These are phyloP conservation scores for Termitomyces sp. DNA, from an alignment of 768 basidiomycete species.

Conservation along the genomic window DNA sequence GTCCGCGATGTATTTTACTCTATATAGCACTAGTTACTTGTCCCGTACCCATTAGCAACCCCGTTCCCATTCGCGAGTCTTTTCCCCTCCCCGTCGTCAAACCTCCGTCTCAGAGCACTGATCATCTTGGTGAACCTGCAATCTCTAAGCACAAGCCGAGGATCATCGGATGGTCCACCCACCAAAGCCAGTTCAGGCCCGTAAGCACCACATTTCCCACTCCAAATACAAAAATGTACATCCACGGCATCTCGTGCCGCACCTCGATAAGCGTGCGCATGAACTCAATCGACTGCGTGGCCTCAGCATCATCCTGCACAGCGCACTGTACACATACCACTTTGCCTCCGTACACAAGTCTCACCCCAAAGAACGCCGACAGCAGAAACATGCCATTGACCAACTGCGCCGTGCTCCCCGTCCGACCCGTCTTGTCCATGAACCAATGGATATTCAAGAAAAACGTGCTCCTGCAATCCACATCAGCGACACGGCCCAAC, in stretches of 20 bases:
- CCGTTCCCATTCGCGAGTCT: background rate
- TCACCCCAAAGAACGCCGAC: constrained; percentile 58
- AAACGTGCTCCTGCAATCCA: constrained; percentile 57
- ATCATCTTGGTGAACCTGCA: constrained; percentile 76
- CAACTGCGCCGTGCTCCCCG: constrained; percentile 61
- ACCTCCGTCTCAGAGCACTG: constrained; percentile 54
- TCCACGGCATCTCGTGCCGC: constrained; percentile 45
- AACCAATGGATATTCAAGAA: constrained; percentile 90
- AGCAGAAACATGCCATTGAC: constrained; percentile 69
- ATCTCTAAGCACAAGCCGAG: background rate
- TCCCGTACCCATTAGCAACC: constrained; percentile 1
- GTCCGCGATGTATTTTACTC: constrained; percentile 31
- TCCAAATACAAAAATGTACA: constrained; percentile 46
- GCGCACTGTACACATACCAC: constrained; percentile 23
- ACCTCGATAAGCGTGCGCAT: constrained; percentile 49
- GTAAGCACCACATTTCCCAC: constrained; percentile 62
- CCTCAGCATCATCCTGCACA: background rate
- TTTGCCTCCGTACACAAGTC: constrained; percentile 65
- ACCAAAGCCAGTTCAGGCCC: constrained; percentile 78
- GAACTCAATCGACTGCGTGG: constrained; percentile 59
- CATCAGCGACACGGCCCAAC: background rate
- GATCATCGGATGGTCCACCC: no score
- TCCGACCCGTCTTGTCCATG: constrained; percentile 70
- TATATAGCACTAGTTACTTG: background rate
- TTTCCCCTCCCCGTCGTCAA: constrained; percentile 21